Evolutionary conservation across 352 stramenopile genomes (phyloP).

Genomic region (Globisporangium apiculatum): DNA sequence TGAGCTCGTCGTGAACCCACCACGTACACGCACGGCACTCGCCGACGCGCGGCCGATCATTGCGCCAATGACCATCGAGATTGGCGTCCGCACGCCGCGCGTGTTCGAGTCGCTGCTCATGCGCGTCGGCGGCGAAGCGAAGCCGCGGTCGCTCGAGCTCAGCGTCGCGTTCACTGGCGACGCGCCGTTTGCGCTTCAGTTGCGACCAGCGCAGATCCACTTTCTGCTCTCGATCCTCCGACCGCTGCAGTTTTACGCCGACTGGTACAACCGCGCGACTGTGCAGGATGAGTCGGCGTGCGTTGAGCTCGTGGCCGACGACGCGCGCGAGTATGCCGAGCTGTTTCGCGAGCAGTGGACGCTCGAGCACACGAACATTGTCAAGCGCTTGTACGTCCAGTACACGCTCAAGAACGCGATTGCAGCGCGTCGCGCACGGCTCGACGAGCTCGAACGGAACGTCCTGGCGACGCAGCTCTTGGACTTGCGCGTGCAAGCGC

Average conservation of each 20-base stretch:
- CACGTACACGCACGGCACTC: conserved; percentile 14
- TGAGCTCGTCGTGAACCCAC: conserved; percentile 58
- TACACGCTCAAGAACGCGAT: conserved; percentile 45
- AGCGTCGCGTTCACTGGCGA: conserved; percentile 36
- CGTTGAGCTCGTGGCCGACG: conserved; percentile 34
- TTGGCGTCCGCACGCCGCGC: conserved; percentile 53
- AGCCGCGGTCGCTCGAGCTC: conserved; percentile 39
- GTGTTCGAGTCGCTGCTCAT: conserved; percentile 62
- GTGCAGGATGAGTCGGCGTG: conserved; percentile 59
- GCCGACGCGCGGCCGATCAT: conserved; percentile 42
- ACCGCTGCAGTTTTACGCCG: conserved; percentile 52
- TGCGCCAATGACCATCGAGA: conserved; percentile 41
- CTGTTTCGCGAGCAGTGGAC: conserved; percentile 53
- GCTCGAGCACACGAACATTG: conserved; percentile 39
- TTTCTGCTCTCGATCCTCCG: conserved; percentile 52
- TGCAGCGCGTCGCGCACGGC: conserved; percentile 20
- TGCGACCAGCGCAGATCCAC: conserved; percentile 56
- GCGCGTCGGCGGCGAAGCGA: conserved; percentile 22
- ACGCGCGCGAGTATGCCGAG: conserved; percentile 52
- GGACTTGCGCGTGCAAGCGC: conserved; percentile 44
- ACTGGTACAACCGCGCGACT: conserved; percentile 53
- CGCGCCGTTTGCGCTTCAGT: conserved; percentile 31
- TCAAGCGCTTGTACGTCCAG: conserved; percentile 25
- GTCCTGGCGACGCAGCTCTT: conserved; percentile 53
- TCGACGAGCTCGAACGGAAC: conserved; percentile 52